phyloP scores from a whole-genome alignment of 306 rosid genomes.

The Ormosia emarginata region DNA sequence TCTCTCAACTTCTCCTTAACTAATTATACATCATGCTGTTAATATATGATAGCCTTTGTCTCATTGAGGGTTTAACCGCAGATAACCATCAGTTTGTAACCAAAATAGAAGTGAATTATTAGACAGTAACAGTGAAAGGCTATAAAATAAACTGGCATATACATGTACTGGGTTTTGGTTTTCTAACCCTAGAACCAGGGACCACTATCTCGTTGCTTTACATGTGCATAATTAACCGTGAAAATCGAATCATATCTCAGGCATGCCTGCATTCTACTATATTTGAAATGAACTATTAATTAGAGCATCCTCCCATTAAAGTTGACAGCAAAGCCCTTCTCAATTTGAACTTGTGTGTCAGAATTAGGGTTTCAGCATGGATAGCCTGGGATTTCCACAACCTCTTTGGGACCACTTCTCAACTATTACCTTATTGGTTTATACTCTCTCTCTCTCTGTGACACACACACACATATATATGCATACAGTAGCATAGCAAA shows the following conservation, averaged over 20 bases:
- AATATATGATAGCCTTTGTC: not conserved
- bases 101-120: not conserved
- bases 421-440: conserved; percentile 30
- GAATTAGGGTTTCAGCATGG: conserved; percentile 43
- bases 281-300: conserved; percentile 17
- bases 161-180: conserved; percentile 56
- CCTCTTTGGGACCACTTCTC: conserved; percentile 73
- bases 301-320: conserved; percentile 30
- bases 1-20: not conserved
- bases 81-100: not conserved
- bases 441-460: not conserved
- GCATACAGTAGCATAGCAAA: not conserved
- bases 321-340: conserved; percentile 20
- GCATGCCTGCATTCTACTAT: conserved; percentile 56
- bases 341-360: conserved; percentile 29
- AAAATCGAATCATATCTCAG: conserved; percentile 52
- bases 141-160: not conserved
- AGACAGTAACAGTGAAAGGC: conserved; percentile 1
- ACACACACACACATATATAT: not conserved
- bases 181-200: conserved; percentile 59
- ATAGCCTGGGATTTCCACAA: conserved; percentile 12
- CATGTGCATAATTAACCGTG: conserved; percentile 49
- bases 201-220: conserved; percentile 57
- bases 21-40: not conserved
- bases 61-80: not conserved